Evolutionary conservation across 2,329 filamentous ascomycete genomes (phyloP).

Genomic region (Magnaporthales sp.): DNA sequence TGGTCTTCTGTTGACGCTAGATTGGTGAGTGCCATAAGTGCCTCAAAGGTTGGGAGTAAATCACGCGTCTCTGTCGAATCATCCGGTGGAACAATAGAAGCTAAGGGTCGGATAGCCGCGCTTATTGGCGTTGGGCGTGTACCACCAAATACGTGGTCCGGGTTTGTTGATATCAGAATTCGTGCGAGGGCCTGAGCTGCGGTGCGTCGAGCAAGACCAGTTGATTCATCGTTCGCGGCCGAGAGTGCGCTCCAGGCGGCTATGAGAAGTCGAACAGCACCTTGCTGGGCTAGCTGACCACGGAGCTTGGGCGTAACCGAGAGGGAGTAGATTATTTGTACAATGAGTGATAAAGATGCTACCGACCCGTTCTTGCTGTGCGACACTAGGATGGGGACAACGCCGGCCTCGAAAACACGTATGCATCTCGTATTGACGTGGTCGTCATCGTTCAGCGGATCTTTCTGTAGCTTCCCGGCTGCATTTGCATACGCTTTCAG

Average conservation of each 20-base stretch:
- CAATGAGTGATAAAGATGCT: constrained; percentile 62
- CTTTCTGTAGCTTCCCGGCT: constrained; percentile 53
- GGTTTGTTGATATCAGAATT: constrained; percentile 80
- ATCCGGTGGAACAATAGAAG: constrained; percentile 62
- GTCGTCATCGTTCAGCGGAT: constrained; percentile 67
- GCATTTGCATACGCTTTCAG: constrained; percentile 92
- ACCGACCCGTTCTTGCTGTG: constrained; percentile 65
- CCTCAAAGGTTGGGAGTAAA: constrained; percentile 82
- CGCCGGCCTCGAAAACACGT: constrained; percentile 67
- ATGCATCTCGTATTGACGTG: constrained; percentile 70
- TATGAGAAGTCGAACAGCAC: constrained; percentile 79
- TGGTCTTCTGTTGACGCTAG: constrained; percentile 68
- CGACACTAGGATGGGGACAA: constrained; percentile 68
- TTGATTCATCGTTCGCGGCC: constrained; percentile 21
- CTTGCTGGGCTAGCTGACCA: constrained; percentile 81
- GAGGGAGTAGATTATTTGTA: constrained; percentile 70
- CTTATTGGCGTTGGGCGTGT: constrained; percentile 64
- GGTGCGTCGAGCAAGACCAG: constrained; percentile 34
- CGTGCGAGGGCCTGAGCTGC: constrained; percentile 76
- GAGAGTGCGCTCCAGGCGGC: constrained; percentile 57
- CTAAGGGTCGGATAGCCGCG: constrained; percentile 74
- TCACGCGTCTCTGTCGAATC: constrained; percentile 57
- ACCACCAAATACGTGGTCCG: constrained; percentile 72
- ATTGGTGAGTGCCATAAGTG: constrained; percentile 87
- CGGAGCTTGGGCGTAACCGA: constrained; percentile 66